Conservation (phyloP, 1,284 basidiomycete genomes). For the Ustilago crameri region DNA sequence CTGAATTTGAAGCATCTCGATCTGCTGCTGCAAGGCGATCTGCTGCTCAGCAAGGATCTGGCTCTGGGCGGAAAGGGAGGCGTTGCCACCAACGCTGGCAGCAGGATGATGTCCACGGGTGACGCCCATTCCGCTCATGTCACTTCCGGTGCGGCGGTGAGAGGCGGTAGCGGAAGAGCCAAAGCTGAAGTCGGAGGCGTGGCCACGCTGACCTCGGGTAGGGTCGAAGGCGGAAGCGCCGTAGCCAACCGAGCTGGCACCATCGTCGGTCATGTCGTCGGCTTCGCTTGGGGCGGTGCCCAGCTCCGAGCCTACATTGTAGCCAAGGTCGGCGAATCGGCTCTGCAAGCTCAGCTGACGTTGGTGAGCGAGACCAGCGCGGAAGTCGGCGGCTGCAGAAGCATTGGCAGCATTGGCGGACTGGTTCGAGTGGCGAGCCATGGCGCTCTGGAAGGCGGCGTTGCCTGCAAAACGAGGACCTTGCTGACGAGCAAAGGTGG, state of each 20-base stretch:
- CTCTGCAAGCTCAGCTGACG: constrained; percentile 56
- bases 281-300: constrained; percentile 35
- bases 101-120: constrained; percentile 43
- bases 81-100: constrained; percentile 84
- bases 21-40: constrained; percentile 70
- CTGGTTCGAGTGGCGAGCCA: constrained; percentile 53
- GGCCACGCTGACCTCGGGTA: constrained; percentile 43
- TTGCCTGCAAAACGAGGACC: constrained; percentile 62
- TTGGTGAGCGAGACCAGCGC: constrained; percentile 43
- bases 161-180: constrained; percentile 28
- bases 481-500: constrained; percentile 33
- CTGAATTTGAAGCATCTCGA: constrained; percentile 69
- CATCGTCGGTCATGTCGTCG: constrained; percentile 55
- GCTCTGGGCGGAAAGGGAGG: constrained; percentile 71
- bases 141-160: constrained; percentile 58
- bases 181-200: constrained; percentile 37
- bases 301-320: constrained; percentile 37
- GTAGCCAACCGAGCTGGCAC: constrained; percentile 57
- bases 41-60: constrained; percentile 72
- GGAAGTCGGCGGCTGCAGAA: constrained; percentile 29
- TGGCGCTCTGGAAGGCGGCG: constrained; percentile 60
- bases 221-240: constrained; percentile 57
- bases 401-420: constrained; percentile 15
- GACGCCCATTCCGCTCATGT: constrained; percentile 49
- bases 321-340: constrained; percentile 61